phyloP scores from a whole-genome alignment of 176 grass and related monocot species.

The Chrysopogon serrulatus region DNA sequence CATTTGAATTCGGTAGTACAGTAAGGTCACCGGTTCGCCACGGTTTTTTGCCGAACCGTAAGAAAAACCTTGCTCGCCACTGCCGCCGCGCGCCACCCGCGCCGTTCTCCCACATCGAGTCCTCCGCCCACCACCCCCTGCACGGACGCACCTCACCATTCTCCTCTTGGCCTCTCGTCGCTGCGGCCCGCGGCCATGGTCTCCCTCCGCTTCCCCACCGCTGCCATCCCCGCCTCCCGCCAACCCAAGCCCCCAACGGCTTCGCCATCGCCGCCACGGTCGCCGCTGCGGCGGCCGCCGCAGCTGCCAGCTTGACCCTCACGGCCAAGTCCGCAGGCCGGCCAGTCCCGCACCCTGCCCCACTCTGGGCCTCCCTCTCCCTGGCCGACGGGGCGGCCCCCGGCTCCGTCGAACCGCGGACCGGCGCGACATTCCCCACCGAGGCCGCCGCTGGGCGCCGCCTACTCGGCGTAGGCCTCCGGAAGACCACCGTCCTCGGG shows the following conservation, averaged over 20 bases:
- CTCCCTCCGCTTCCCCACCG: slow-evolving; percentile 34
- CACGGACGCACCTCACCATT: not conserved
- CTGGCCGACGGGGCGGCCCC: slow-evolving; percentile 30
- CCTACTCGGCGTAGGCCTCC: slow-evolving; percentile 73
- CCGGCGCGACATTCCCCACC: slow-evolving; percentile 53
- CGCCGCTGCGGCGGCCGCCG: not conserved
- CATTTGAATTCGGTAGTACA: no score
- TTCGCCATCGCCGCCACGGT: slow-evolving; percentile 32
- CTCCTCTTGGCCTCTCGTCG: not conserved
- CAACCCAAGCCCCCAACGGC: not conserved
- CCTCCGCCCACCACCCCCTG: slow-evolving; percentile 36
- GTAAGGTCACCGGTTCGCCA: no score
- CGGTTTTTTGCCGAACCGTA: no score
- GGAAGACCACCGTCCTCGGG: slow-evolving; percentile 65
- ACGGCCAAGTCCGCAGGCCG: slow-evolving; percentile 23
- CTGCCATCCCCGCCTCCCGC: slow-evolving; percentile 16
- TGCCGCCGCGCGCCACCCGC: slow-evolving; percentile 4
- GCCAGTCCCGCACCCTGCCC: slow-evolving; percentile 3
- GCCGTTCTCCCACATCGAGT: slow-evolving; percentile 17
- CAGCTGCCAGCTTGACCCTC: slow-evolving; percentile 37
- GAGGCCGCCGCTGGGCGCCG: slow-evolving; percentile 37
- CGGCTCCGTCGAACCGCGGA: slow-evolving; percentile 47
- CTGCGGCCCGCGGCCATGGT: slow-evolving; percentile 38
- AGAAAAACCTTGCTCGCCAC: no score
- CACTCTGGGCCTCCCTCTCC: slow-evolving; percentile 72